Evolutionary conservation across 768 basidiomycete species (phyloP), one percentile per base, ranked within the genome.

Genomic region (Boletus sp.): DNA sequence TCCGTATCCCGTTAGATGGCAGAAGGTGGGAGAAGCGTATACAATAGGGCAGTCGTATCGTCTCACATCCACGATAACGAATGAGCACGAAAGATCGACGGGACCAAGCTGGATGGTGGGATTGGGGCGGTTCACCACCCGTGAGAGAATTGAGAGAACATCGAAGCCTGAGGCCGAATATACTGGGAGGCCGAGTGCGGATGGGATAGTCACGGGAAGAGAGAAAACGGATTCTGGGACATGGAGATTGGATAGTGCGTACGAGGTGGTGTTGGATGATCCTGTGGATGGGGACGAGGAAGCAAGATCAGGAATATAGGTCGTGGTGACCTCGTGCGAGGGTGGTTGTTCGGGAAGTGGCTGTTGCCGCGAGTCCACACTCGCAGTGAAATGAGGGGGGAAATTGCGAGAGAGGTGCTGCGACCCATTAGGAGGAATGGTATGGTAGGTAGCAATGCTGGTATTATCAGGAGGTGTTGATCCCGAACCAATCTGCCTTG

Each of bases 91-190:
- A 55, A 93, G 75, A 70, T 99, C 96, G 29, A 98, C 90, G 0
- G 96, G 93, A 15, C 97, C 96, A 17, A 98, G 80, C 10, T 77
- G 72, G 40, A 98, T 80, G 54, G 75, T 82, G 1, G 93, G 91
- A 62, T 87, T 80, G 1, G 83, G 83, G 7, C 95, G 81, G 15
- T 77, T 80, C 7, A 81, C 85, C 8, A 98, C 87, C 8, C 91
- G 80, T 10, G 88, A 79, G 27, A 98, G 79, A 41, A 97, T 78
- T 29, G 87, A 83, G 43, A 98, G 75, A 46, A 95, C 77, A 68
- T 98, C 96, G 59, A 97, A 97, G 3, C 96, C 97, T 1, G 91
- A 88, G 1, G 85, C 76, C 2, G 93, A 94, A 73, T 99, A 99
- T 2, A 98, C 77, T 2, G 87, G 84, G 27, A 81, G 71, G 35